Evolutionary conservation across 2,329 filamentous ascomycete species (phyloP).

Genomic region (Exophiala sp.): DNA sequence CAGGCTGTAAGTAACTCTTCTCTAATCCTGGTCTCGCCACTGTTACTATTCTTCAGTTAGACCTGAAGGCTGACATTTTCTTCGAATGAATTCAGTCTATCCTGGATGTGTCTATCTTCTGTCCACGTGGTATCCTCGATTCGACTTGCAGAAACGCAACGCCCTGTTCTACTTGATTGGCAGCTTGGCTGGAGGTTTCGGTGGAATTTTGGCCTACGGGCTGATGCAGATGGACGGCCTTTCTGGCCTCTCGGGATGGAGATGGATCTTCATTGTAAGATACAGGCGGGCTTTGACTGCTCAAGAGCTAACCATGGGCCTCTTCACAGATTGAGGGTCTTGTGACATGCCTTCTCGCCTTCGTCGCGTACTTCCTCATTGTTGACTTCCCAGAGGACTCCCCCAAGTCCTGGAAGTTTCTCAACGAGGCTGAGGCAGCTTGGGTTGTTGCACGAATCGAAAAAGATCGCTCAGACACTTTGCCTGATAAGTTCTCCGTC

Average conservation of each 20-base stretch:
- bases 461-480: conserved; percentile 52
- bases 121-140: conserved; percentile 29
- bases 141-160: conserved; percentile 32
- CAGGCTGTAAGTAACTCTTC: conserved; percentile 52
- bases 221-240: conserved; percentile 35
- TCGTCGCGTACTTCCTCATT: conserved; percentile 33
- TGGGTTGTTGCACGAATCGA: conserved; percentile 46
- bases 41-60: background rate
- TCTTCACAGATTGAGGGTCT: conserved; percentile 2
- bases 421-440: conserved; percentile 27
- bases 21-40: conserved; percentile 47
- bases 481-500: conserved; percentile 46
- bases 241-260: conserved; percentile 11
- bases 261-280: conserved; percentile 18
- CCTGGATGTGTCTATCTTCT: conserved; percentile 62
- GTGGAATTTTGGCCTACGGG: conserved; percentile 44
- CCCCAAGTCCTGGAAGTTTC: conserved; percentile 34
- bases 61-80: background rate
- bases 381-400: conserved; percentile 37
- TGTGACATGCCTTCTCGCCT: conserved; percentile 24
- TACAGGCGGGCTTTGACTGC: too few species aligned
- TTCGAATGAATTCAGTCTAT: background rate
- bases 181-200: conserved; percentile 44
- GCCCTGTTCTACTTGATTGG: conserved; percentile 50
- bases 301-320: too few species aligned